Evolutionary conservation across 345 rosid species (phyloP).

Genomic region (Salix dunnii): DNA sequence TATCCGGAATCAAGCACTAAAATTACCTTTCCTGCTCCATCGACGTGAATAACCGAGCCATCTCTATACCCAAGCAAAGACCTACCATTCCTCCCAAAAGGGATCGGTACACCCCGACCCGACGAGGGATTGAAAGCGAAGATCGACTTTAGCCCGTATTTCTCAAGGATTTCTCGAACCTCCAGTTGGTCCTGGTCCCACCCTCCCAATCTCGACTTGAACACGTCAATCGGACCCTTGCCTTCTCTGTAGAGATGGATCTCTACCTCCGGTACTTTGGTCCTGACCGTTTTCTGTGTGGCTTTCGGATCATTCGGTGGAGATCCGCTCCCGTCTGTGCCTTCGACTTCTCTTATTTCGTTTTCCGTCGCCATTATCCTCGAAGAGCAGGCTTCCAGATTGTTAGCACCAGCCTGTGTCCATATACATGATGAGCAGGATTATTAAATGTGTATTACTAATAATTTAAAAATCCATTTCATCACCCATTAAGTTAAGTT

Average conservation of each 20-base stretch:
- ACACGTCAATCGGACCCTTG: constrained; percentile 81
- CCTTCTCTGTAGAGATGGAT: constrained; percentile 64
- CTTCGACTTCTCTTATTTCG: constrained; percentile 53
- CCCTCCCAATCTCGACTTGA: constrained; percentile 69
- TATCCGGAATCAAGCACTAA: neutral
- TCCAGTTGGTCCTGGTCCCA: constrained; percentile 92
- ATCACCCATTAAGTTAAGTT: neutral
- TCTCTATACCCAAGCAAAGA: constrained; percentile 67
- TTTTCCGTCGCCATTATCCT: constrained; percentile 28
- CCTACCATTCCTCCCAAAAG: constrained; percentile 75
- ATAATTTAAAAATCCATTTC: neutral
- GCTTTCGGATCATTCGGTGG: neutral
- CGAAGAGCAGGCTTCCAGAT: neutral
- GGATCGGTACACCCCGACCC: constrained; percentile 79
- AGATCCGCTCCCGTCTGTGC: constrained; percentile 11
- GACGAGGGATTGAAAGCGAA: constrained; percentile 63
- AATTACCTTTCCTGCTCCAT: constrained; percentile 84
- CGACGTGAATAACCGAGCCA: constrained; percentile 65
- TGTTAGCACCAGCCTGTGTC: neutral
- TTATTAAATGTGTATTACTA: neutral
- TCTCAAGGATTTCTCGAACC: constrained; percentile 68
- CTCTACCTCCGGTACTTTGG: constrained; percentile 73
- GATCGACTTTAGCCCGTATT: constrained; percentile 65
- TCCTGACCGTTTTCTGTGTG: constrained; percentile 29
- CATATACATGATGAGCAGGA: neutral